Evolutionary conservation across 352 stramenopile genomes (phyloP).

Genomic region (Phytophthora rubi): DNA sequence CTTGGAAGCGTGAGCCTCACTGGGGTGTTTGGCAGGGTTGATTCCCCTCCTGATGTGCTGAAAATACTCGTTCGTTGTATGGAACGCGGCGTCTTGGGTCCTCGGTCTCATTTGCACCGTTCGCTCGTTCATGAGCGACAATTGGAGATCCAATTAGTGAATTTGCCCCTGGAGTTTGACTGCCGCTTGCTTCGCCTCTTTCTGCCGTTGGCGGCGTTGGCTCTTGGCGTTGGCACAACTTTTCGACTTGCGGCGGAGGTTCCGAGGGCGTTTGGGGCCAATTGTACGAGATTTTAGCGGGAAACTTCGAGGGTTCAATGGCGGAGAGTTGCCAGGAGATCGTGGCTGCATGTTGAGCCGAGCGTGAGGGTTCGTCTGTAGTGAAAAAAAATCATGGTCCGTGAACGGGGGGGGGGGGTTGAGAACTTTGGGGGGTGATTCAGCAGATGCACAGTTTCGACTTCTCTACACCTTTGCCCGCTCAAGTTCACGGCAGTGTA

Average conservation of each 20-base stretch:
- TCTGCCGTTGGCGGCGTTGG: conserved; percentile 2
- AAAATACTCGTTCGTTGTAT: conserved; percentile 44
- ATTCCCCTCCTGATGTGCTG: conserved; percentile 31
- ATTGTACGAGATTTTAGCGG: neutral
- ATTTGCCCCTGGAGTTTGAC: conserved; percentile 2
- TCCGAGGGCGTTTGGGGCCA: neutral
- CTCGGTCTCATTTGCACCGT: conserved; percentile 22
- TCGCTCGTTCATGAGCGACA: conserved; percentile 2
- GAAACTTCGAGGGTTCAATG: neutral
- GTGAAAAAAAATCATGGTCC: conserved; percentile 1
- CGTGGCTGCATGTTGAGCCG: neutral
- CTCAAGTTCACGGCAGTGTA: no score
- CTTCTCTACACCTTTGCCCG: neutral
- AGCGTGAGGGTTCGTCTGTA: conserved; percentile 7
- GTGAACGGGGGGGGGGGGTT: neutral
- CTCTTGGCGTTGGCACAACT: conserved; percentile 15
- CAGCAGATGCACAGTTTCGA: neutral
- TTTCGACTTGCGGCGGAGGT: conserved; percentile 6
- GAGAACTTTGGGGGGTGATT: neutral
- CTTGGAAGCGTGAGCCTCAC: conserved; percentile 5
- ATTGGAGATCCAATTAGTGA: conserved; percentile 1
- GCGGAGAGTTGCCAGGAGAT: neutral
- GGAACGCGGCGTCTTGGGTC: conserved; percentile 27
- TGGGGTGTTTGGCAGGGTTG: conserved; percentile 4
- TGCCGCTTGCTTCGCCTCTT: neutral